Base-by-base conservation (phyloP, 495 filamentous ascomycete species). In the Penicillium chermesinum region DNA sequence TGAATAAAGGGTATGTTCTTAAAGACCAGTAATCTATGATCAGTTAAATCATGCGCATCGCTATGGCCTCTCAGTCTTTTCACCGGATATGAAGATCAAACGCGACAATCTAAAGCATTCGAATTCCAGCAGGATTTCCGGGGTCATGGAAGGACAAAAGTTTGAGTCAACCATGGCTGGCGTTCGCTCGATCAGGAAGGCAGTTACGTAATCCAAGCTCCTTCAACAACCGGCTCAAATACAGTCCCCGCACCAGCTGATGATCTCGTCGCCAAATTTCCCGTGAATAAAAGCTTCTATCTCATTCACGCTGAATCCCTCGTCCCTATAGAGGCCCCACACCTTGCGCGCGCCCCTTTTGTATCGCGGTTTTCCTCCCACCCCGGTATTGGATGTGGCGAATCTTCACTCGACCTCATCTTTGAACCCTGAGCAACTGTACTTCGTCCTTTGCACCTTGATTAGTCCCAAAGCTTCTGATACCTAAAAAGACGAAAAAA, bases 361-460 rank as follows among this genome's bases (percentile, higher is more conserved):
- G 25, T 10, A 10, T 10, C 25, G 25, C 25, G 25, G 5, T 27
- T 50, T 46, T 41, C 44, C 42, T 54, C 50, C 49, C 33, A 41
- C 35, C 41, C 15, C 46, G 38, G 37, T 50, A 17, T 30, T 10
- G 25, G 4, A 46, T 49, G 52, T 57, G 55, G 55, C 55, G 48
- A 58, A 30, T 13, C 21, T 41, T 46, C 41, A 39, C 48, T 20
- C 47, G 35, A 22, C 50, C 34, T 17, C 19, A 46, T 30, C 17
- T 36, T 41, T 21, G 39, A 43, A 39, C 47, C 20, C 17, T 41
- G 7, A 7, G 8, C 37, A 3, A 19, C 34, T 38, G n/a, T n/a
- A n/a, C n/a, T n/a, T n/a, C n/a, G n/a, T n/a, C n/a, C n/a, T n/a
- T n/a, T n/a, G n/a, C n/a, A n/a, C n/a, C n/a, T n/a, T n/a, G n/a